Percentiles rank a stretch among this genome's conserved stretches.
These are phyloP conservation scores for Chrysoporthe austroafricana DNA, from an alignment of 2,329 filamentous ascomycete species.

Conservation along the genomic window DNA sequence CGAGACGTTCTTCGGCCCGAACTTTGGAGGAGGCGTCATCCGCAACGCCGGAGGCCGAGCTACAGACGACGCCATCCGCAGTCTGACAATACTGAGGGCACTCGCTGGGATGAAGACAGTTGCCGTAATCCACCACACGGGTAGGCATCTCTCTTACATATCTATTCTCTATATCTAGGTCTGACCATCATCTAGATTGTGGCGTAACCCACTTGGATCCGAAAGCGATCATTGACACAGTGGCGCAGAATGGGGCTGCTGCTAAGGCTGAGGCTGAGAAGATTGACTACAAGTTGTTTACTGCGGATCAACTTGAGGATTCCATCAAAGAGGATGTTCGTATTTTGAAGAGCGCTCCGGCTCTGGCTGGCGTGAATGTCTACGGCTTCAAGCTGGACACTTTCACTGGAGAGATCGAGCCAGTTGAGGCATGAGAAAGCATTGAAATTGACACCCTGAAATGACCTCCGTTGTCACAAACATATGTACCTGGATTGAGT, in stretches of 20 bases:
- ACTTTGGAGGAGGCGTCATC: slow-evolving; percentile 14
- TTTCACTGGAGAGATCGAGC: slow-evolving; percentile 22
- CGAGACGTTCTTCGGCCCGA: slow-evolving; percentile 23
- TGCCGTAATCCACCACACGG: slow-evolving; percentile 20
- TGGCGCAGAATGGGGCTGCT: background rate
- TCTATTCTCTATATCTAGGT: too few species aligned
- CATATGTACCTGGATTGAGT: background rate
- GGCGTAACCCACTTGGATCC: slow-evolving; percentile 15
- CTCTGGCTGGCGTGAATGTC: slow-evolving; percentile 16
- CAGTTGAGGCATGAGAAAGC: slow-evolving; percentile 9
- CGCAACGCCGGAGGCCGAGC: slow-evolving; percentile 24
- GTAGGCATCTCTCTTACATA: background rate
- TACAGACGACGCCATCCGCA: slow-evolving; percentile 23
- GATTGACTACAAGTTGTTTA: slow-evolving; percentile 20
- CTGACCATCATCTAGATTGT: slow-evolving; percentile 9
- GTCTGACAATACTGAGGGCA: slow-evolving; percentile 9
- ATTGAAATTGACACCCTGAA: background rate
- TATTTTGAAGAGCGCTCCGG: slow-evolving; percentile 6
- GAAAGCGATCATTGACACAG: slow-evolving; percentile 10
- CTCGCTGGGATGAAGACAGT: slow-evolving; percentile 19
- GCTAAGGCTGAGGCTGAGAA: slow-evolving; percentile 14
- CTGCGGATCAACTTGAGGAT: slow-evolving; percentile 7
- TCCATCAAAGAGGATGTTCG: slow-evolving; percentile 24
- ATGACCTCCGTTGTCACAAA: background rate
- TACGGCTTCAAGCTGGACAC: slow-evolving; percentile 25